A percentile compares a stretch with the other conserved stretches of the same genome.
Evolutionary conservation across 352 stramenopile species (phyloP).

Genomic region (Phytophthora rubi): DNA sequence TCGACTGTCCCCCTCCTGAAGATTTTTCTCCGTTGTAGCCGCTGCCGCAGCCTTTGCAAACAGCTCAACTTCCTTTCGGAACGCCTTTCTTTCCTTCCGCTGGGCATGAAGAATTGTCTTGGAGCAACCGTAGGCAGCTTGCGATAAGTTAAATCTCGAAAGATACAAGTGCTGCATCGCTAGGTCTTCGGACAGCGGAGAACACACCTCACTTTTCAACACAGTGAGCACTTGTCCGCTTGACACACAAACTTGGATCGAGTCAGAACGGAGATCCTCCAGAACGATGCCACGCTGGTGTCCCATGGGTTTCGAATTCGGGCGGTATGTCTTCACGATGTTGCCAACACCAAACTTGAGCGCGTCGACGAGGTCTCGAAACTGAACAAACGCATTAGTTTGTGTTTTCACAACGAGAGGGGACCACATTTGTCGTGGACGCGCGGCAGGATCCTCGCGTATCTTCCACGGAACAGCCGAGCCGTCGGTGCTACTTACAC

Average conservation of each 20-base stretch:
- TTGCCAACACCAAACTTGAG: constrained; percentile 74
- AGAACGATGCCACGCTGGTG: constrained; percentile 75
- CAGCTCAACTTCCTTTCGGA: constrained; percentile 62
- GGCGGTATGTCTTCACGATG: constrained; percentile 67
- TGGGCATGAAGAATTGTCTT: constrained; percentile 56
- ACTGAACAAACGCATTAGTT: constrained; percentile 54
- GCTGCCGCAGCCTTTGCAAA: constrained; percentile 44
- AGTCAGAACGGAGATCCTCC: constrained; percentile 48
- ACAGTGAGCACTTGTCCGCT: constrained; percentile 54
- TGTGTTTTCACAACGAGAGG: constrained; percentile 56
- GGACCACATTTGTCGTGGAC: constrained; percentile 73
- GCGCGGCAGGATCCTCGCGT: constrained; percentile 23
- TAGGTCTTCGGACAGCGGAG: constrained; percentile 72
- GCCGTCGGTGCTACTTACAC: constrained; percentile 23
- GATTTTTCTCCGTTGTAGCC: constrained; percentile 18
- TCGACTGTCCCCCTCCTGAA: constrained; percentile 34
- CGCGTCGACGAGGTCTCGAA: constrained; percentile 57
- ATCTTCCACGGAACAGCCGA: constrained; percentile 43
- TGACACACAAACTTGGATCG: constrained; percentile 63
- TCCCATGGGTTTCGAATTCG: constrained; percentile 40
- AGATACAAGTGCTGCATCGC: constrained; percentile 71
- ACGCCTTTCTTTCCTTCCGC: constrained; percentile 63
- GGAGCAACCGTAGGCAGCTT: constrained; percentile 60
- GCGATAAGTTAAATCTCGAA: constrained; percentile 76
- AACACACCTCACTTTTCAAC: constrained; percentile 70